Percentiles rank a stretch among this genome's conserved stretches.
Evolutionary conservation across 352 stramenopile species (phyloP).

Genomic region (Pelagophyceae sp.): DNA sequence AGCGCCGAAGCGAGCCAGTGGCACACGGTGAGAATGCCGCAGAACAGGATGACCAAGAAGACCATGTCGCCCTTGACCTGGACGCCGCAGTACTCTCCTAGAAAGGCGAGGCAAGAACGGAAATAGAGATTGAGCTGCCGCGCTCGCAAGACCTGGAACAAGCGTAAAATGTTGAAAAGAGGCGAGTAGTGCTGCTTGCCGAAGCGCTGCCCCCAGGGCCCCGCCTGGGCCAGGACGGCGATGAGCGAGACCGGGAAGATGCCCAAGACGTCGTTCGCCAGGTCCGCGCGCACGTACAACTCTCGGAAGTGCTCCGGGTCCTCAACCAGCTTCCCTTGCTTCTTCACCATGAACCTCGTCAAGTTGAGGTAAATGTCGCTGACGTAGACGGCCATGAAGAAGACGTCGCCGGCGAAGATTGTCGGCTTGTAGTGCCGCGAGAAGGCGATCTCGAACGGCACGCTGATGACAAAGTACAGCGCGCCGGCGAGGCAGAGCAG

Average conservation of each 20-base stretch:
- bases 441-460: constrained; percentile 40
- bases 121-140: constrained; percentile 36
- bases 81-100: constrained; percentile 33
- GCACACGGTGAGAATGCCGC: constrained; percentile 39
- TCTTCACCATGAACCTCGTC: constrained; percentile 37
- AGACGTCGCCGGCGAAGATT: constrained; percentile 30
- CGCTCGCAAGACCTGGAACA: constrained; percentile 38
- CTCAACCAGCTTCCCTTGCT: constrained; percentile 35
- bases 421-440: not conserved
- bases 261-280: constrained; percentile 29
- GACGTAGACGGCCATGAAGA: constrained; percentile 37
- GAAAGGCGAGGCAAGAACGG: constrained; percentile 28
- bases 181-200: not conserved
- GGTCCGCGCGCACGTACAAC: constrained; percentile 35
- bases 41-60: constrained; percentile 36
- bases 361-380: constrained; percentile 35
- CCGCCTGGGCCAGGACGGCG: constrained; percentile 15
- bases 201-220: not conserved
- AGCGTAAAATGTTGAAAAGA: constrained; percentile 22
- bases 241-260: constrained; percentile 33
- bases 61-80: constrained; percentile 27
- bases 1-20: constrained; percentile 33
- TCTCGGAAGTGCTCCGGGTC: constrained; percentile 34
- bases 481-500: constrained; percentile 4
- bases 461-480: constrained; percentile 32